These are phyloP conservation scores for Knoxdaviesia capensis DNA, from an alignment of 2,329 filamentous ascomycete species.

Conservation along the genomic window DNA sequence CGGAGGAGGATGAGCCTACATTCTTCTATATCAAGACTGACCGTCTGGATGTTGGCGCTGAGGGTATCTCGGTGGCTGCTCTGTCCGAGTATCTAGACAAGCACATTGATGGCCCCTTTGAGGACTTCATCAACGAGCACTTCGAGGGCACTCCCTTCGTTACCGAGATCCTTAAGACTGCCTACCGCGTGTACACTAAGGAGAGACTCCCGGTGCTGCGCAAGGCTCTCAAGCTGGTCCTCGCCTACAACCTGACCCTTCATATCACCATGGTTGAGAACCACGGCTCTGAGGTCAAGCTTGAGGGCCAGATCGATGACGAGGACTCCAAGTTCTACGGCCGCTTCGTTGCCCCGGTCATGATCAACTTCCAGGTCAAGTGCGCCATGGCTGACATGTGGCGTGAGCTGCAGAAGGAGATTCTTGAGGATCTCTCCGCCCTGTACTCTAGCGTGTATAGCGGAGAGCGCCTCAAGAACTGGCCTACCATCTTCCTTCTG, in stretches of 20 bases:
- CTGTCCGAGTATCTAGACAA: slow-evolving; percentile 87
- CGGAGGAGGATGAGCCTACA: slow-evolving; percentile 42
- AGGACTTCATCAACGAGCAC: slow-evolving; percentile 86
- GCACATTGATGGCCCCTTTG: slow-evolving; percentile 81
- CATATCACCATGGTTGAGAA: slow-evolving; percentile 92
- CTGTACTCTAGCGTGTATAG: slow-evolving; percentile 97
- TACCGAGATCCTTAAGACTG: slow-evolving; percentile 90
- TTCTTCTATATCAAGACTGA: slow-evolving; percentile 77
- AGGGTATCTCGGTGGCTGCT: slow-evolving; percentile 63
- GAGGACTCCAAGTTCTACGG: slow-evolving; percentile 73
- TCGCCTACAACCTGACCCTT: slow-evolving; percentile 88
- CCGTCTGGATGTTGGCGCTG: slow-evolving; percentile 71
- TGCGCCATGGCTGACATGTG: slow-evolving; percentile 94
- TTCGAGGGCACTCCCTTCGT: slow-evolving; percentile 92
- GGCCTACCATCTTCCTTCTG: slow-evolving; percentile 96
- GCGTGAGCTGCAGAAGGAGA: slow-evolving; percentile 91
- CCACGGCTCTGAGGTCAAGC: slow-evolving; percentile 55
- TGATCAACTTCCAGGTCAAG: slow-evolving; percentile 99
- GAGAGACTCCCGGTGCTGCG: slow-evolving; percentile 78
- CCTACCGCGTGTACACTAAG: slow-evolving; percentile 79
- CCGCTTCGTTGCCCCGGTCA: slow-evolving; percentile 81
- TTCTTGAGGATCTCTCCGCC: slow-evolving; percentile 77
- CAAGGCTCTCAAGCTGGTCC: slow-evolving; percentile 83
- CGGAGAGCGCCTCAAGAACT: slow-evolving; percentile 93
- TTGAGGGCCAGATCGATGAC: slow-evolving; percentile 71